Evolutionary conservation across 805 yeast genomes (phyloP), one percentile per base, ranked within the genome.

Genomic region (Nakazawaea ernobii): DNA sequence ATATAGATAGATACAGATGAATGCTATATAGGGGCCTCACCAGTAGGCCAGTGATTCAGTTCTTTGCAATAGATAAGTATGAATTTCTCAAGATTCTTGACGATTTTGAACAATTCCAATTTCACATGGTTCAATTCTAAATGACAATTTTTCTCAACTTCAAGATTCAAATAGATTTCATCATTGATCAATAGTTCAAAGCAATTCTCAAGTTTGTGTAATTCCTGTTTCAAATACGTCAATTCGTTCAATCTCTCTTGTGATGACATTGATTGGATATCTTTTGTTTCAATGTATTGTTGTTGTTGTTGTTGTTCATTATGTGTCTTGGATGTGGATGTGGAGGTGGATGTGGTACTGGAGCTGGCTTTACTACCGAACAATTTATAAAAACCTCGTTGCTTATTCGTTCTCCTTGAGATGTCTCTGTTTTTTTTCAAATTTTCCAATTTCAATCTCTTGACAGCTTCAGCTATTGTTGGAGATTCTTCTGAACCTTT

Each of bases 181-280:
- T 78, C 83, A 10, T 56, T 58, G 48, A 68, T 62, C 33, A 73
- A 59, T 14, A 72, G 60, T 13, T 65, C 67, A 26, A 74, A 73
- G 44, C 79, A 68, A 45, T 77, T 80, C 39, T 73, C 69, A 36
- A 77, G 63, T 52, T 75, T 76, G 37, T 54, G 53, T 28, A 73
- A 55, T 48, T 73, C 79, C 56, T 42, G 56, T 53, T 37, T 61
- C 46, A 44, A 63, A 62, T 5, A 49, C 47, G 11, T 57, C 48
- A 28, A 57, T 43, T 37, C 46, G 51, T 14, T 53, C 41, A 24
- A 59, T 53, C 50, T 61, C 60, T 28, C 50, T 32, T 26, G 53
- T 43, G 35, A 59, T 39, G 43, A 58, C 65, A 36, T 45, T 39
- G 20, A 49, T 39, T 30, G 55, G 32, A 43, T 39, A 24, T 52